Evolutionary conservation across 306 rosid species (phyloP).

Genomic region (Vigna hirtella): DNA sequence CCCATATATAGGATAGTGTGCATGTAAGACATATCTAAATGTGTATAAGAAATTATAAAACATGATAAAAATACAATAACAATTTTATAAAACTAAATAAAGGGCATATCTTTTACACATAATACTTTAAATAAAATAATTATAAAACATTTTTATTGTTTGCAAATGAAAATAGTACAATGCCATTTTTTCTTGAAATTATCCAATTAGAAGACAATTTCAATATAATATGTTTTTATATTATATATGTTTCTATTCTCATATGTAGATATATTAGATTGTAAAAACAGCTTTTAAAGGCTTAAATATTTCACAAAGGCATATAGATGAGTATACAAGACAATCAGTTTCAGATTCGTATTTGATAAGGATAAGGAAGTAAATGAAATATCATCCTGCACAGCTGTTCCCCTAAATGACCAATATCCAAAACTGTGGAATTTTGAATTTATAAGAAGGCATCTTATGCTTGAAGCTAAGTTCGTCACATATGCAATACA

Average conservation of each 20-base stretch:
- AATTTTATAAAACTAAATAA: neutral
- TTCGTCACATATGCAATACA: too few relatives aligned
- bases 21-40: neutral
- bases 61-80: neutral
- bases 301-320: too few relatives aligned
- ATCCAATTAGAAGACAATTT: neutral
- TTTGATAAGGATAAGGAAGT: too few relatives aligned
- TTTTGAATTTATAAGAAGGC: slow-evolving; percentile 1
- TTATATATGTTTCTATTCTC: too few relatives aligned
- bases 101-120: neutral
- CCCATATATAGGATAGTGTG: neutral
- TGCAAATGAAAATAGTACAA: neutral
- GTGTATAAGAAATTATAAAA: neutral
- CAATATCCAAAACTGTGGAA: slow-evolving; percentile 5
- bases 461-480: too few relatives aligned
- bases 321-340: too few relatives aligned
- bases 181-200: neutral
- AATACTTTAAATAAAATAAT: neutral
- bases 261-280: neutral
- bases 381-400: neutral
- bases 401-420: neutral
- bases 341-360: too few relatives aligned
- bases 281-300: neutral
- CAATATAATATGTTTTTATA: neutral
- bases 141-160: neutral